Percentiles rank a stretch among this genome's conserved stretches.
phyloP scores from a whole-genome alignment of 495 filamentous ascomycete species.

The Chaetomium cochliodes region DNA sequence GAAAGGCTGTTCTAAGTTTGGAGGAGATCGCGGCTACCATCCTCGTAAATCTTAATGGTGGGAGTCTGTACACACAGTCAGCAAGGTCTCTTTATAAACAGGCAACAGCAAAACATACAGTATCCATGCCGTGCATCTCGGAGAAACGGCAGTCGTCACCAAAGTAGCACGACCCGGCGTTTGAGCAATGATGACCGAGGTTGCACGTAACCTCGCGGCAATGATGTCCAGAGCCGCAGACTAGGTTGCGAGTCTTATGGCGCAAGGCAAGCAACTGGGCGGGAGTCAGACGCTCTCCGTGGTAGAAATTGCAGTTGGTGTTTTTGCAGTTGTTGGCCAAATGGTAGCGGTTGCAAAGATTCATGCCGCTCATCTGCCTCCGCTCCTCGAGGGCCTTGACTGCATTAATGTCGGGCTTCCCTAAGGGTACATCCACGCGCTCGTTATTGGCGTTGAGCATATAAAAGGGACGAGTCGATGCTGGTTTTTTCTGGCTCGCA shows the following conservation, averaged over 20 bases:
- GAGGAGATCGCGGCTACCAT: conserved; percentile 28
- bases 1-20: background rate
- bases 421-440: conserved; percentile 39
- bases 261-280: conserved; percentile 31
- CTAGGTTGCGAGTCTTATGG: conserved; percentile 31
- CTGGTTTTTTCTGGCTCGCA: conserved; percentile 19
- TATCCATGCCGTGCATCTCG: conserved; percentile 36
- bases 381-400: conserved; percentile 32
- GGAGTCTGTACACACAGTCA: conserved; percentile 19
- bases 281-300: conserved; percentile 29
- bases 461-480: conserved; percentile 22
- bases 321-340: conserved; percentile 34
- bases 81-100: background rate
- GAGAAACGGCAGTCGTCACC: conserved; percentile 32
- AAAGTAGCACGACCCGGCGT: conserved; percentile 26
- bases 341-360: conserved; percentile 42
- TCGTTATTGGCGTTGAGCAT: conserved; percentile 35
- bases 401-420: conserved; percentile 22
- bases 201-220: conserved; percentile 36
- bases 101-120: conserved; percentile 29
- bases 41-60: conserved; percentile 32
- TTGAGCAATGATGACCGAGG: conserved; percentile 40
- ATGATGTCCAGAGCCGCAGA: conserved; percentile 24
- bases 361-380: conserved; percentile 26
- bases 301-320: conserved; percentile 35